Evolutionary conservation across 2,329 filamentous ascomycete species (phyloP).

Genomic region (Xylaria sp.): DNA sequence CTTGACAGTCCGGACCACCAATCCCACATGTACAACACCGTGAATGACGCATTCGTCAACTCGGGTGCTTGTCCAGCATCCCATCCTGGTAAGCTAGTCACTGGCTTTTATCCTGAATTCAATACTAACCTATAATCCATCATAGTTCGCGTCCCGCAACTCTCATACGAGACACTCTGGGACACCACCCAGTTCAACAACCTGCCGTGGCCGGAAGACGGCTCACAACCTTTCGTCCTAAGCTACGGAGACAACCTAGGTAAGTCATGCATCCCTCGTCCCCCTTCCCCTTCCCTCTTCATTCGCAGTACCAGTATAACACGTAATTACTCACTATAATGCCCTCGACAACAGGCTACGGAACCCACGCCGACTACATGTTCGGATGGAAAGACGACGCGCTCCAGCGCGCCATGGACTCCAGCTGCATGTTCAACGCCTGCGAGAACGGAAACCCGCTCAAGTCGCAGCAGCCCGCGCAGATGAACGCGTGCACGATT

Average conservation of each 20-base stretch:
- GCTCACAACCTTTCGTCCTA: slow-evolving; percentile 48
- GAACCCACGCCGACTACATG: slow-evolving; percentile 55
- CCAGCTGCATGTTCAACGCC: slow-evolving; percentile 48
- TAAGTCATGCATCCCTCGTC: not conserved
- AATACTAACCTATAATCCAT: not conserved
- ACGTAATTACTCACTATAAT: not conserved
- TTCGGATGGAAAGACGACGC: slow-evolving; percentile 53
- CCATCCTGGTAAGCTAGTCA: slow-evolving; percentile 49
- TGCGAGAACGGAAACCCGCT: slow-evolving; percentile 49
- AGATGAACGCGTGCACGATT: slow-evolving; percentile 47
- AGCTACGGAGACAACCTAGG: slow-evolving; percentile 48
- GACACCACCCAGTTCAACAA: slow-evolving; percentile 55
- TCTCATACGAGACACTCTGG: slow-evolving; percentile 59
- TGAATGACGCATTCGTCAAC: slow-evolving; percentile 47
- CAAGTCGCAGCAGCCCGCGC: slow-evolving; percentile 43
- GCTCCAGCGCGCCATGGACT: slow-evolving; percentile 51
- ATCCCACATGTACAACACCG: slow-evolving; percentile 50
- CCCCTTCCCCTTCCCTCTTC: not conserved
- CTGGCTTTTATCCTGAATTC: not conserved
- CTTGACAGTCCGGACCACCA: slow-evolving; percentile 53
- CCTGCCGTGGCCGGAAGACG: slow-evolving; percentile 51
- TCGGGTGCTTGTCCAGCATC: slow-evolving; percentile 52
- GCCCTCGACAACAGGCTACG: slow-evolving; percentile 38
- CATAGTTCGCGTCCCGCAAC: slow-evolving; percentile 54
- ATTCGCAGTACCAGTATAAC: not conserved